phyloP scores from a whole-genome alignment of 371 early-diverging fungal species.

The Mortierella sp. region DNA sequence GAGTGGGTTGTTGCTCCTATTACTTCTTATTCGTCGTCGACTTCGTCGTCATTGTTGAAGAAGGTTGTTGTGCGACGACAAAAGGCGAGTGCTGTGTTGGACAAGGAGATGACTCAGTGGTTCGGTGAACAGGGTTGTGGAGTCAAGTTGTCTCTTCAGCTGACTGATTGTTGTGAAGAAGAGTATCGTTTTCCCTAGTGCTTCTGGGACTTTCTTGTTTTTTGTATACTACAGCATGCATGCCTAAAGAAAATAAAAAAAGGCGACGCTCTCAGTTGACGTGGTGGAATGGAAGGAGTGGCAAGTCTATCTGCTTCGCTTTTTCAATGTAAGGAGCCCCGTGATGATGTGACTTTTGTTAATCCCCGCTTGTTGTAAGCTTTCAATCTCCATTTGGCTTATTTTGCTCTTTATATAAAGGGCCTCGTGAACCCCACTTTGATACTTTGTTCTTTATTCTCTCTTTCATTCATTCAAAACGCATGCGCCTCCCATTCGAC shows the following conservation, averaged over 20 bases:
- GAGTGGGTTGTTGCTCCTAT: conserved; percentile 13
- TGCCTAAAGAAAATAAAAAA: neutral
- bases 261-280: neutral
- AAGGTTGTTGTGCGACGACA: conserved; percentile 36
- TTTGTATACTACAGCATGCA: neutral
- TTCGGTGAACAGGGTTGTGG: conserved; percentile 19
- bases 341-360: neutral
- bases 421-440: neutral
- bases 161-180: conserved; percentile 45
- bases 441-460: neutral
- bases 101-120: conserved; percentile 36
- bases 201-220: neutral
- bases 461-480: neutral
- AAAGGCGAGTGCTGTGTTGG: conserved; percentile 23
- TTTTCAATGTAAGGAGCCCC: conserved; percentile 2
- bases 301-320: neutral
- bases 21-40: neutral
- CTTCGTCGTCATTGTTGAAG: conserved; percentile 17
- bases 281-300: neutral
- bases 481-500: neutral
- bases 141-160: conserved; percentile 27
- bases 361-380: neutral
- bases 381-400: neutral
- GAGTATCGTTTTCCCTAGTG: conserved; percentile 25
- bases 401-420: neutral